Evolutionary conservation across 192 early-diverging fungal genomes (phyloP).

Genomic region (Dissophora globulifera): DNA sequence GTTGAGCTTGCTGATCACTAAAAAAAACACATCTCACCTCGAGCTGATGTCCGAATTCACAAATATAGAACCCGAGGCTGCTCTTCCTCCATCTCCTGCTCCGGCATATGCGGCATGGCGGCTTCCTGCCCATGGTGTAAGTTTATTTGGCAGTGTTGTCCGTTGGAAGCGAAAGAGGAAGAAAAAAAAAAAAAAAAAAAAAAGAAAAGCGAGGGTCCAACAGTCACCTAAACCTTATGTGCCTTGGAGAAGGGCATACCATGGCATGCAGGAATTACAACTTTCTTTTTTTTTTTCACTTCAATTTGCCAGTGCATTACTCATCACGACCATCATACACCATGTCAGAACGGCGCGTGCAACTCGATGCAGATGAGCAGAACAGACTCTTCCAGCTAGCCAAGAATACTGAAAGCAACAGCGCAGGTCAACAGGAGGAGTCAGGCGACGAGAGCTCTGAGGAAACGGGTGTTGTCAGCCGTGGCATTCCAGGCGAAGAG

Average conservation of each 20-base stretch:
- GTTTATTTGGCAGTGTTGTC: neutral
- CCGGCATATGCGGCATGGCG: conserved; percentile 26
- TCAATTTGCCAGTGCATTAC: neutral
- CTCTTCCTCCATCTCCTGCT: conserved; percentile 30
- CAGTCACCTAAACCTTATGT: neutral
- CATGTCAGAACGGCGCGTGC: conserved; percentile 38
- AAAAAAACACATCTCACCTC: conserved; percentile 29
- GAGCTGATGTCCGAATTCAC: conserved; percentile 31
- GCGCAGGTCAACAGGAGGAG: conserved; percentile 10
- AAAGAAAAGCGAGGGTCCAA: neutral
- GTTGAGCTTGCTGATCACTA: too few species aligned
- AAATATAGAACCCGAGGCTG: conserved; percentile 26
- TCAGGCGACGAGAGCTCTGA: conserved; percentile 44
- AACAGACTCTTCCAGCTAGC: conserved; percentile 47
- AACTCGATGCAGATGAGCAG: conserved; percentile 42
- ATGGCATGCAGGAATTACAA: neutral
- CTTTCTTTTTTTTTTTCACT: neutral
- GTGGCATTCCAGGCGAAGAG: conserved; percentile 43
- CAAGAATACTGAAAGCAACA: neutral
- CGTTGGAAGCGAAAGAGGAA: neutral
- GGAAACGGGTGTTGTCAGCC: conserved; percentile 35
- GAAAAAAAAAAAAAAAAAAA: neutral
- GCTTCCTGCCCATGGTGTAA: conserved; percentile 6
- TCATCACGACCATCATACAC: neutral
- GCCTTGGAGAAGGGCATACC: too few species aligned